Evolutionary conservation across 257 asterid species (phyloP).

Genomic region (Striga asiatica): DNA sequence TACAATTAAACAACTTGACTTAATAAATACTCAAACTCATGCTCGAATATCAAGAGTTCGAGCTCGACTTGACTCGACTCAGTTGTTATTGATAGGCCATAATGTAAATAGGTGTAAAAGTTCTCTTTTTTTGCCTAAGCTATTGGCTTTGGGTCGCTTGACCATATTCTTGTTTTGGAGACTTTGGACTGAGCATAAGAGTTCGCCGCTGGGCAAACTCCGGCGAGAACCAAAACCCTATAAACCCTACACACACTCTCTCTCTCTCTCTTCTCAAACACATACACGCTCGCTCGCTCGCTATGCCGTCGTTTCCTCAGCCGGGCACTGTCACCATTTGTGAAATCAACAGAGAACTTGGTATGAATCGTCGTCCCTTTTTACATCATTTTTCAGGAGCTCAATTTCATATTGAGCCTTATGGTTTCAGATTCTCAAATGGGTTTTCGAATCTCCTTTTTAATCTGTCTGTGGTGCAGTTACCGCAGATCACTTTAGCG

Average conservation of each 20-base stretch:
- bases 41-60: too few species aligned
- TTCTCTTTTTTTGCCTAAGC: too few species aligned
- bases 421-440: neutral
- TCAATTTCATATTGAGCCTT: neutral
- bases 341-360: conserved; percentile 80
- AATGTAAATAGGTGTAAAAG: too few species aligned
- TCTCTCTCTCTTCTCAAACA: neutral
- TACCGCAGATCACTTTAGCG: conserved; percentile 57
- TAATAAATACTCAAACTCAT: too few species aligned
- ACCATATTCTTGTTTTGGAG: too few species aligned
- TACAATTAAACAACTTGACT: too few species aligned
- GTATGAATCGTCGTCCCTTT: conserved; percentile 20
- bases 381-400: neutral
- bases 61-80: too few species aligned
- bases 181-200: too few species aligned
- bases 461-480: conserved; percentile 34
- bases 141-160: too few species aligned
- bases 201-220: conserved; percentile 4
- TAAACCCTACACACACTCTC: conserved; percentile 26
- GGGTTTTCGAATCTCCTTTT: neutral
- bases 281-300: neutral
- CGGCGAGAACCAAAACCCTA: conserved; percentile 28
- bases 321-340: conserved; percentile 81
- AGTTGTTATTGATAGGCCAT: too few species aligned
- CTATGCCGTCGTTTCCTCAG: conserved; percentile 79